A percentile compares a stretch with the other conserved stretches of the same genome.
Conservation (phyloP, 2,329 filamentous ascomycete species). For the Aspergillus sp. region DNA sequence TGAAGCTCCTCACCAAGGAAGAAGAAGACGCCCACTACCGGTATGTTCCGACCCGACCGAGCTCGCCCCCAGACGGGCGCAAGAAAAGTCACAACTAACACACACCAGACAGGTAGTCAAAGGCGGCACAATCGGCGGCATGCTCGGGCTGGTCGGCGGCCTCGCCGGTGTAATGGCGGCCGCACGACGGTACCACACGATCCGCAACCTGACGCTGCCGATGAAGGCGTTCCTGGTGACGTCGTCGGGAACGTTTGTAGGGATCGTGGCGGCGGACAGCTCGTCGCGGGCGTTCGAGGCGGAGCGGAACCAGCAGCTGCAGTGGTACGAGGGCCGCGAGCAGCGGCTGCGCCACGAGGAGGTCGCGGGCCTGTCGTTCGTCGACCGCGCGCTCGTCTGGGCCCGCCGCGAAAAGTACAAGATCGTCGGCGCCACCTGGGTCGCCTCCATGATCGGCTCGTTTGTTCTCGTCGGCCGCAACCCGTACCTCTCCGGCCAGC, state of each 20-base stretch:
- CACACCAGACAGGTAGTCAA: conserved; percentile 64
- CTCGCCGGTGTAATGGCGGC: conserved; percentile 66
- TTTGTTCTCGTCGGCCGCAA: conserved; percentile 76
- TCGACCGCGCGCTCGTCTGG: conserved; percentile 68
- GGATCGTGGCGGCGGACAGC: conserved; percentile 83
- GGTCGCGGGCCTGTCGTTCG: conserved; percentile 54
- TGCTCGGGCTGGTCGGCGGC: conserved; percentile 66
- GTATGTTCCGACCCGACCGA: conserved; percentile 37
- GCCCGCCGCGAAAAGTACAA: conserved; percentile 79
- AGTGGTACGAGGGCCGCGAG: conserved; percentile 64
- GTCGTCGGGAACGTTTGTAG: conserved; percentile 76
- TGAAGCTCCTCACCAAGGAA: conserved; percentile 96
- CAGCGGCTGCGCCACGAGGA: conserved; percentile 56
- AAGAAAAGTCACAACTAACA: conserved; percentile 8
- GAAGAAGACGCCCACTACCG: conserved; percentile 85
- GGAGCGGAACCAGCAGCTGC: conserved; percentile 63
- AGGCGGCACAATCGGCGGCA: conserved; percentile 73
- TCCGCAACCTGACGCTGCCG: conserved; percentile 79
- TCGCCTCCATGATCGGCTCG: conserved; percentile 73
- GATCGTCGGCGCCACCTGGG: conserved; percentile 80
- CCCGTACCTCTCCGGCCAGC: conserved; percentile 68
- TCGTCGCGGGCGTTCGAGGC: conserved; percentile 70
- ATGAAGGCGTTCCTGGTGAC: conserved; percentile 89
- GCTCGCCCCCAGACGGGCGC: conserved; percentile 2
- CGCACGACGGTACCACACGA: conserved; percentile 69